These are phyloP conservation scores for Berberis vulgaris DNA, from an alignment of 164 flowering plant species.

Conservation along the genomic window DNA sequence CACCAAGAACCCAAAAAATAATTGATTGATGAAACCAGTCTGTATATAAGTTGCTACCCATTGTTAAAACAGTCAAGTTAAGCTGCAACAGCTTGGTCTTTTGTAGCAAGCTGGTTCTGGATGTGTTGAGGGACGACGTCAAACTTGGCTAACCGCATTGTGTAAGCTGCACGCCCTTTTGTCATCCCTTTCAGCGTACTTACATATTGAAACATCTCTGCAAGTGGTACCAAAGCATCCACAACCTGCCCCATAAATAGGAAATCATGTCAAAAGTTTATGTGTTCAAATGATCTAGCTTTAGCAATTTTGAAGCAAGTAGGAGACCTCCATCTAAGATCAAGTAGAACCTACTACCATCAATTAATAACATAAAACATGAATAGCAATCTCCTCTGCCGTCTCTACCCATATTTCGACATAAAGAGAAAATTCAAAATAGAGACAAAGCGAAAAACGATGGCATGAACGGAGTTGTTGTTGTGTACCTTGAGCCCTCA, in stretches of 20 bases:
- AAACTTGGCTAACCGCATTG: constrained; percentile 87
- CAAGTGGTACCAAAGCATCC: constrained; percentile 81
- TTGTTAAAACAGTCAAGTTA: constrained; percentile 21
- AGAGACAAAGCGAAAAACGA: not conserved
- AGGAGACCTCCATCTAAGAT: not conserved
- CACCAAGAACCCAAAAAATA: constrained; percentile 8
- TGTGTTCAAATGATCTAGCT: not conserved
- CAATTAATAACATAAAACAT: not conserved
- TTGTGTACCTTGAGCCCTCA: constrained; percentile 86
- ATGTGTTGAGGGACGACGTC: constrained; percentile 96
- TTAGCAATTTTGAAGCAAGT: not conserved
- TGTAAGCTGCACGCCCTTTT: constrained; percentile 93
- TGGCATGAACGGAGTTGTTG: not conserved
- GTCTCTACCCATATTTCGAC: too few species aligned
- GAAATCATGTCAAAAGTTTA: not conserved
- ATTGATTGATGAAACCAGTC: not conserved
- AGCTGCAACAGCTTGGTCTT: constrained; percentile 73
- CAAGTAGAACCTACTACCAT: not conserved
- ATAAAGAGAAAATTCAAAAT: too few species aligned
- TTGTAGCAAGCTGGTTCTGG: constrained; percentile 73
- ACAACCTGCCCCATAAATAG: constrained; percentile 56
- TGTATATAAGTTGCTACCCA: not conserved
- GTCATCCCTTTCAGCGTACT: constrained; percentile 93
- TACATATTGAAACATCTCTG: constrained; percentile 96
- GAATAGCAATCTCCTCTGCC: too few species aligned